A percentile compares a stretch with the other conserved stretches of the same genome.
phyloP scores from a whole-genome alignment of 2,329 filamentous ascomycete species.

The Aspergillus sergii region DNA sequence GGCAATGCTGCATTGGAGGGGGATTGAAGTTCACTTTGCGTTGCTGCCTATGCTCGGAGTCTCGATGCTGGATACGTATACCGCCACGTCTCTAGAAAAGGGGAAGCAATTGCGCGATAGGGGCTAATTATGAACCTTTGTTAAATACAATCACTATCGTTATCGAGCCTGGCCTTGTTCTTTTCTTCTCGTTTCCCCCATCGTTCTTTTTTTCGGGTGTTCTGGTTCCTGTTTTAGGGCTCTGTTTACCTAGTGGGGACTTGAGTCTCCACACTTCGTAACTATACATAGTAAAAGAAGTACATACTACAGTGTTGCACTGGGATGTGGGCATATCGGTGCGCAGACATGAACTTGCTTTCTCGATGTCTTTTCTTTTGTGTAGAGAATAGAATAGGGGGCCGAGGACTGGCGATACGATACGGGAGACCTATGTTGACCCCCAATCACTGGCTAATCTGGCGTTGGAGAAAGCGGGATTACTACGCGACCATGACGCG shows the following conservation, averaged over 20 bases:
- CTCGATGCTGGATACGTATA: background rate
- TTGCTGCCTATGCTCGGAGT: background rate
- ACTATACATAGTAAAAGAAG: background rate
- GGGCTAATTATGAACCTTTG: background rate
- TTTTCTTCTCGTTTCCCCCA: background rate
- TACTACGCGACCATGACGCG: background rate
- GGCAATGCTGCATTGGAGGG: background rate
- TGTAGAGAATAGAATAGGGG: too few species aligned
- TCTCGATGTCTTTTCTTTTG: background rate
- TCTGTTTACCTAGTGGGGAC: background rate
- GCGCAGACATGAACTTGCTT: background rate
- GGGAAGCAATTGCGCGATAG: background rate
- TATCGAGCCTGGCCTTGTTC: background rate
- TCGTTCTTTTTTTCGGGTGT: background rate
- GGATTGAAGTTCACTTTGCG: background rate
- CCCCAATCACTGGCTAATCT: background rate
- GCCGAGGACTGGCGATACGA: background rate
- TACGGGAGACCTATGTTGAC: background rate
- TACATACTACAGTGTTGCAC: background rate
- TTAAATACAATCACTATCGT: background rate
- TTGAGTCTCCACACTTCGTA: background rate
- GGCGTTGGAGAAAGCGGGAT: background rate
- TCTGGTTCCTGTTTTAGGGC: background rate
- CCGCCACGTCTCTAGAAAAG: background rate
- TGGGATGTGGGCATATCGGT: background rate